These are phyloP conservation scores for Bacidia rubella DNA, from an alignment of 495 filamentous ascomycete species.

Conservation along the genomic window DNA sequence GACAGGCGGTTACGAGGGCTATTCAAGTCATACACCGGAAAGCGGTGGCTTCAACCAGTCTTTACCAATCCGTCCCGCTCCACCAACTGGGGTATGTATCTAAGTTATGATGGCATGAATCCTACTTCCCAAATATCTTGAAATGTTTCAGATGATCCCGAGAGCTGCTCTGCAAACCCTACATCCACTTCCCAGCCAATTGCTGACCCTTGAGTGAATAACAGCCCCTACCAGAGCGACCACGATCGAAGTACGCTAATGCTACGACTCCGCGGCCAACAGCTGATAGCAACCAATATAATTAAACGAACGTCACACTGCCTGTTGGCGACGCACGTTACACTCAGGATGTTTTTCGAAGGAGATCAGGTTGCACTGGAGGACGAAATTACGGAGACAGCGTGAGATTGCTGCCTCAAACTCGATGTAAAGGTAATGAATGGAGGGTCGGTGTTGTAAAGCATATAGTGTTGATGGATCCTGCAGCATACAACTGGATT, in stretches of 20 bases:
- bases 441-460: too few species aligned
- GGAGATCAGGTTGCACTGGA: too few species aligned
- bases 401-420: too few species aligned
- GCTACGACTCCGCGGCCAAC: neutral
- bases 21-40: constrained; percentile 20
- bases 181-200: too few species aligned
- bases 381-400: too few species aligned
- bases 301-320: neutral
- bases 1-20: constrained; percentile 17
- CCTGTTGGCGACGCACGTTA: neutral
- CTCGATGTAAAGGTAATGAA: too few species aligned
- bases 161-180: too few species aligned
- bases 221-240: constrained; percentile 23
- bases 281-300: neutral
- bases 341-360: neutral
- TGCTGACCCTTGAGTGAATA: too few species aligned
- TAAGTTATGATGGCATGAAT: too few species aligned
- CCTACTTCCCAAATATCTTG: too few species aligned
- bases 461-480: too few species aligned
- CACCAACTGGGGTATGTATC: constrained; percentile 29
- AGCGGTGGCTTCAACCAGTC: constrained; percentile 28
- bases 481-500: neutral
- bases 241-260: constrained; percentile 4
- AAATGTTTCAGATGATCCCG: too few species aligned
- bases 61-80: constrained; percentile 31